Conservation (phyloP, 768 basidiomycete genomes). For the Mycena kentingensis region DNA sequence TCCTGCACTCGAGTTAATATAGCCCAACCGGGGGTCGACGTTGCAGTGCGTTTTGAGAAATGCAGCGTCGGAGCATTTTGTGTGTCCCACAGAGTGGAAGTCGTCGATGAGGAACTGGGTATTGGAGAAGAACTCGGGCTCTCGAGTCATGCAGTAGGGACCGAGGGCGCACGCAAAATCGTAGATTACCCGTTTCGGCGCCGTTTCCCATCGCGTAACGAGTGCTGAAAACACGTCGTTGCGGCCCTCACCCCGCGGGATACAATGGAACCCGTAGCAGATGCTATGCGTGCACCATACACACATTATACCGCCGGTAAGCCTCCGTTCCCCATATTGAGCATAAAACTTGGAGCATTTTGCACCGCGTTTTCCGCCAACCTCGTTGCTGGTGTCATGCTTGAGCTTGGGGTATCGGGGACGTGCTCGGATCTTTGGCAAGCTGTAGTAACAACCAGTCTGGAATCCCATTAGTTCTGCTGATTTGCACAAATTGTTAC, state of each 20-base stretch:
- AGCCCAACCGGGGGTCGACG: slow-evolving; percentile 8
- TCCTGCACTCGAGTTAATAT: slow-evolving; percentile 26
- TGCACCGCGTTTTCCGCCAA: slow-evolving; percentile 8
- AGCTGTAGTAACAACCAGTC: neutral
- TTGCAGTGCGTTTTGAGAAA: slow-evolving; percentile 17
- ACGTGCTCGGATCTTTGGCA: slow-evolving; percentile 18
- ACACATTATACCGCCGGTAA: slow-evolving; percentile 27
- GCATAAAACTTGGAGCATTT: slow-evolving; percentile 27
- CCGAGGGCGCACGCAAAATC: slow-evolving; percentile 24
- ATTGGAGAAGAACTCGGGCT: slow-evolving; percentile 21
- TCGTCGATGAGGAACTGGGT: slow-evolving; percentile 21
- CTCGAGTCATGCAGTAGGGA: slow-evolving; percentile 23
- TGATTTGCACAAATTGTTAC: neutral
- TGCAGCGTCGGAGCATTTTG: slow-evolving; percentile 15
- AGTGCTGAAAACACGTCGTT: slow-evolving; percentile 25
- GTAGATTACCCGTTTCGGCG: slow-evolving; percentile 20
- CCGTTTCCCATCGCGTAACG: slow-evolving; percentile 6
- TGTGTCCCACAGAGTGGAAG: slow-evolving; percentile 22
- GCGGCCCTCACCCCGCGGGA: slow-evolving; percentile 19
- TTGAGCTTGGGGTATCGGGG: slow-evolving; percentile 17
- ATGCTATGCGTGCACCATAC: slow-evolving; percentile 27
- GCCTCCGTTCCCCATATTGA: slow-evolving; percentile 16
- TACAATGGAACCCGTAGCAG: slow-evolving; percentile 26
- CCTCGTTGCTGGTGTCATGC: slow-evolving; percentile 7
- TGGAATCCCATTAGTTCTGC: neutral